Percentiles rank a stretch among this genome's conserved stretches.
Conservation (phyloP, 2,329 filamentous ascomycete genomes). For the Aspergillus pseudoterreus region DNA sequence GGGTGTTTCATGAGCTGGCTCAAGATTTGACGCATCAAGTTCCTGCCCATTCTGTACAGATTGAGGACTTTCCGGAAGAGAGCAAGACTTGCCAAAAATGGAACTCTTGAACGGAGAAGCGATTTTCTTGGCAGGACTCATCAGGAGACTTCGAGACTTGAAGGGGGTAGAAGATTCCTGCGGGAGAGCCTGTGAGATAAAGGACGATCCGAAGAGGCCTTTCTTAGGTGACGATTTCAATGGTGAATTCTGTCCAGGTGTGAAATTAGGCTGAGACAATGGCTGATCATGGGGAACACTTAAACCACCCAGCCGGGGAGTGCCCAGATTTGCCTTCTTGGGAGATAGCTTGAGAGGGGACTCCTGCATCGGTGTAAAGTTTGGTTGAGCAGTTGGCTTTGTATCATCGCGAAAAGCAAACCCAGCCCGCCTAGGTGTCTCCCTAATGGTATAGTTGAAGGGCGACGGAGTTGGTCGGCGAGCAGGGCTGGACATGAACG, state of each 20-base stretch:
- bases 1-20: background rate
- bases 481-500: constrained; percentile 43
- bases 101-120: constrained; percentile 37
- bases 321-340: constrained; percentile 31
- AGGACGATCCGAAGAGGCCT: constrained; percentile 32
- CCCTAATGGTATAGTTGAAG: constrained; percentile 40
- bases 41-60: constrained; percentile 2
- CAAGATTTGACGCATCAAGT: background rate
- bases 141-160: constrained; percentile 32
- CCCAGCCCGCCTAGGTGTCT: constrained; percentile 36
- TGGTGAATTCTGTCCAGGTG: constrained; percentile 14
- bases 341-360: constrained; percentile 44
- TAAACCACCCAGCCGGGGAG: constrained; percentile 13
- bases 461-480: constrained; percentile 43
- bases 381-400: constrained; percentile 18
- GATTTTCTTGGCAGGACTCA: constrained; percentile 44
- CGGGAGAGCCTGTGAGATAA: constrained; percentile 28
- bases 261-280: constrained; percentile 17
- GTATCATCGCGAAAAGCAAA: constrained; percentile 21
- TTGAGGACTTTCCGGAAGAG: constrained; percentile 4
- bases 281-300: constrained; percentile 5
- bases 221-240: constrained; percentile 21
- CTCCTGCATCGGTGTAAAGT: constrained; percentile 27
- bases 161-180: constrained; percentile 33
- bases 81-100: constrained; percentile 11